Evolutionary conservation across 108 stramenopile genomes (phyloP).

Genomic region (Pseudonitzschia multistriata): DNA sequence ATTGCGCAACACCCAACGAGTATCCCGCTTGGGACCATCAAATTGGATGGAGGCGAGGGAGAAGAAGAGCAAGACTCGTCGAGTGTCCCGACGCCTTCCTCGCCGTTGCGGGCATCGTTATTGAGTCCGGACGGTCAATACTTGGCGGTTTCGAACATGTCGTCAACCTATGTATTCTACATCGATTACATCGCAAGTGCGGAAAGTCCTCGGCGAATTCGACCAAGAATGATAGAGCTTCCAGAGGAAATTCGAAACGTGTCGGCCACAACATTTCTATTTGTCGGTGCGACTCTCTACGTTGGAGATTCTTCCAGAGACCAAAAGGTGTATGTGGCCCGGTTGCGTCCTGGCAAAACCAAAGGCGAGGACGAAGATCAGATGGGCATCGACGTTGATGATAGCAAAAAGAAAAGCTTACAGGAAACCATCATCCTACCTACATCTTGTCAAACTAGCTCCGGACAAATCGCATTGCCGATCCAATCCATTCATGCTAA

Average conservation of each 20-base stretch:
- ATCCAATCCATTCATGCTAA: slow-evolving; percentile 21
- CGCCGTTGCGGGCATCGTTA: slow-evolving; percentile 13
- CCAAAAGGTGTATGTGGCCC: slow-evolving; percentile 3
- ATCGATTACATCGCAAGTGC: neutral
- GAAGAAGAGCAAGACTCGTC: neutral
- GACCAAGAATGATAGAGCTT: slow-evolving; percentile 22
- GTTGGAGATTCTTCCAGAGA: slow-evolving; percentile 17
- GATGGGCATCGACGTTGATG: slow-evolving; percentile 2
- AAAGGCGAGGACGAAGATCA: neutral
- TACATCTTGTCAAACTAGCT: neutral
- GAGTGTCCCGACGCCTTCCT: neutral
- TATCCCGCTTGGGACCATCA: slow-evolving; percentile 11
- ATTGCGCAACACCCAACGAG: slow-evolving; percentile 10
- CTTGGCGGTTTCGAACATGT: slow-evolving; percentile 25
- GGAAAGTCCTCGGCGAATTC: neutral
- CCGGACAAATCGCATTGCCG: slow-evolving; percentile 9
- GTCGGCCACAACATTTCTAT: slow-evolving; percentile 18
- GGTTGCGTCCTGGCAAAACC: neutral
- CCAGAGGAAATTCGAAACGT: slow-evolving; percentile 15
- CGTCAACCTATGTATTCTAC: slow-evolving; percentile 14
- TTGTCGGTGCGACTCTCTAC: slow-evolving; percentile 8
- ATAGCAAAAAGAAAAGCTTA: neutral
- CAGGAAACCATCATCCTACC: slow-evolving; percentile 12
- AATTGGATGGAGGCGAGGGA: neutral
- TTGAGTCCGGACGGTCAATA: slow-evolving; percentile 32